Evolutionary conservation across 495 filamentous ascomycete genomes (phyloP), one percentile per base, ranked within the genome.

Genomic region (Penicillium canariense): DNA sequence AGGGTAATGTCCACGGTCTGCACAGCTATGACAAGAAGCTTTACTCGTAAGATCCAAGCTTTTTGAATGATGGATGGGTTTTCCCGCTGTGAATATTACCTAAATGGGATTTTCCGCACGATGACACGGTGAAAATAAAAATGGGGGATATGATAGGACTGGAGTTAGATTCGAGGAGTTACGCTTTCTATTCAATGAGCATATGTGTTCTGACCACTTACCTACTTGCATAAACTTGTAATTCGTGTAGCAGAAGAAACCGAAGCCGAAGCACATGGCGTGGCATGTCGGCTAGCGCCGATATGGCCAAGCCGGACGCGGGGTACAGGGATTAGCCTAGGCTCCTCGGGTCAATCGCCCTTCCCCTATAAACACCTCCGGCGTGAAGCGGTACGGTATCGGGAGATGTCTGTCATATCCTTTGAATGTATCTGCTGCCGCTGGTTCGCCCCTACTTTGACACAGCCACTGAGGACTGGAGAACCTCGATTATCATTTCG

Each of bases 1-100:
- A 98, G 81, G 94, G 94, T 58, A 90, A 90, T 65, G 91, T 99
- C 60, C 93, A 97, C 67, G 86, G 86, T 63, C 87, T 99, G 81
- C 90, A 97, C 76, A 94, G 87, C 71, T 97, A 94, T 71, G 96
- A 96, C 77, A 99, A 97, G 87, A 99, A 97, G 79, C 86, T 99
- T 56, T 98, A 96, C 73, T 88, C 91, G 55, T 96, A 87, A 63
- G 61, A 58, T 59, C 57, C 47, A 58, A 38, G 53, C 50, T 53
- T 59, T 43, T 63, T 62, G 46, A 34, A 48, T 46, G 35, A 57
- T 49, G 40, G 54, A 48, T 50, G 50, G 50, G 43, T 46, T 54
- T 57, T 47, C 54, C 50, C 54, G 38, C 52, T 65, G 55, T 65
- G 65, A 58, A 66, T 62, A 63, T 58, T 35, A 65, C 38, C 54